Conservation (phyloP, 345 rosid species). For the Pugionium cornutum region DNA sequence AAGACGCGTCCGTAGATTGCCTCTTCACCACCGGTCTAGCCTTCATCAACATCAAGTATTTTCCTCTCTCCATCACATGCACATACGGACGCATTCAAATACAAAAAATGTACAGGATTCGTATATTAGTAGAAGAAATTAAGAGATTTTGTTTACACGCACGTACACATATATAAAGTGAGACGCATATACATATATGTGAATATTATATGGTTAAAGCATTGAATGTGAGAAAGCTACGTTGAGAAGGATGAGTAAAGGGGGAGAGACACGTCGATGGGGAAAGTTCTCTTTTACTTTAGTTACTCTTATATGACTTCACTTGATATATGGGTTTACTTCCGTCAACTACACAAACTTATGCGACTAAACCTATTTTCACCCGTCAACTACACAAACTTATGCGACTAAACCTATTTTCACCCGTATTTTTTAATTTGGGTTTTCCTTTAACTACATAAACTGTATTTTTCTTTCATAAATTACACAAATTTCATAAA, state of each 20-base stretch:
- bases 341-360: too few species aligned
- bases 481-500: too few species aligned
- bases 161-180: conserved; percentile 32
- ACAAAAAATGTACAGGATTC: neutral
- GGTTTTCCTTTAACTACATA: too few species aligned
- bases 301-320: conserved; percentile 23
- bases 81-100: conserved; percentile 13
- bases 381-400: too few species aligned
- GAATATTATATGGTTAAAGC: conserved; percentile 33
- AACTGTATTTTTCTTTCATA: too few species aligned
- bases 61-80: conserved; percentile 33
- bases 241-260: conserved; percentile 37
- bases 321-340: too few species aligned
- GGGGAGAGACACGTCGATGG: conserved; percentile 34
- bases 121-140: neutral
- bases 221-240: conserved; percentile 41
- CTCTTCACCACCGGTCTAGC: conserved; percentile 24
- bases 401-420: too few species aligned
- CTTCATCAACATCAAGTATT: conserved; percentile 39
- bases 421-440: too few species aligned
- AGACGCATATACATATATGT: conserved; percentile 21
- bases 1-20: conserved; percentile 16
- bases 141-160: conserved; percentile 14
- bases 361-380: too few species aligned
- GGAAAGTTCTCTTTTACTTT: conserved; percentile 39